Evolutionary conservation across 352 stramenopile genomes (phyloP).

Genomic region (Phytophthora ohioensis): DNA sequence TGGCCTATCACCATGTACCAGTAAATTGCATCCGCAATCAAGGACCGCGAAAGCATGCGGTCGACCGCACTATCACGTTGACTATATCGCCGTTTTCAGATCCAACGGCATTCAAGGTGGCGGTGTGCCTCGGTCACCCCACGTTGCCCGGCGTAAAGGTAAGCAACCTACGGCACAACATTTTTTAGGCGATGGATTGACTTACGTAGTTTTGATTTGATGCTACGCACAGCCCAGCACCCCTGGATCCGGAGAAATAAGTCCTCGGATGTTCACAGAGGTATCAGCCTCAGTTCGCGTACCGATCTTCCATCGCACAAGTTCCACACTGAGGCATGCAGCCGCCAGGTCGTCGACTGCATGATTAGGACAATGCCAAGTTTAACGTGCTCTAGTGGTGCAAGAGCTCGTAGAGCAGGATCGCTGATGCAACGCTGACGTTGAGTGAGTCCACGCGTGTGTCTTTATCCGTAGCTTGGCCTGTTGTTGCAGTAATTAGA

Average conservation of each 20-base stretch:
- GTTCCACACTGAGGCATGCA: conserved; percentile 39
- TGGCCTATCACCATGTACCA: conserved; percentile 49
- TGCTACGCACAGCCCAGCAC: conserved; percentile 10
- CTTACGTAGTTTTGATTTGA: conserved; percentile 12
- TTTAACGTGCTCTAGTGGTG: conserved; percentile 51
- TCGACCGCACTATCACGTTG: conserved; percentile 51
- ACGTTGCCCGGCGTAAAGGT: conserved; percentile 43
- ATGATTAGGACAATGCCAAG: conserved; percentile 3
- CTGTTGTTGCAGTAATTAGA: conserved; percentile 29
- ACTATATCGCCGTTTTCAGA: conserved; percentile 65
- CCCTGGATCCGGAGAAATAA: conserved; percentile 12
- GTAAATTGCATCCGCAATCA: conserved; percentile 22
- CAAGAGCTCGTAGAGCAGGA: conserved; percentile 84
- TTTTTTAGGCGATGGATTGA: conserved; percentile 10
- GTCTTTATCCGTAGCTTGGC: conserved; percentile 61
- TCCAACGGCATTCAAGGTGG: conserved; percentile 49
- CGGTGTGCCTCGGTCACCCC: conserved; percentile 50
- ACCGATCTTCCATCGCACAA: conserved; percentile 59
- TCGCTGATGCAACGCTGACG: conserved; percentile 78
- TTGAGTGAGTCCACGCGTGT: conserved; percentile 85
- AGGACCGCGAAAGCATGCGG: conserved; percentile 25
- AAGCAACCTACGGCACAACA: background rate
- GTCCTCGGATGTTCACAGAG: conserved; percentile 37
- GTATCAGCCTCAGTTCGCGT: conserved; percentile 47
- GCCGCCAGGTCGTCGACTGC: conserved; percentile 14